Base-by-base conservation (phyloP, 202 grass and related monocot genomes). In the Zoysia matrella region DNA sequence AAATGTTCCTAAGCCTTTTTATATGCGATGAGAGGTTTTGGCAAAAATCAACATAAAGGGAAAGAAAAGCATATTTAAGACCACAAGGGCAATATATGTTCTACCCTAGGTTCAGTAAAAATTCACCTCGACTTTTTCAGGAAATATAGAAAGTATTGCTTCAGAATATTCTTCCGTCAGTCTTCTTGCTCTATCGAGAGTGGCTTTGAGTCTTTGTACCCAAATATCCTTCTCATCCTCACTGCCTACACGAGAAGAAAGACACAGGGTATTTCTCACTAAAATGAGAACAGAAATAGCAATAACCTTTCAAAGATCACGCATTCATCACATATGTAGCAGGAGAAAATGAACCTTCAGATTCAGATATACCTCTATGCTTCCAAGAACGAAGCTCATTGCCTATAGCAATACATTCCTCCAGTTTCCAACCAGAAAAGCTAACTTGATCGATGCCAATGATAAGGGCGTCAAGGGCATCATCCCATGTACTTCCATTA, bases 111-210 rank as follows among this genome's bases (percentile, higher is more conserved):
- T 65, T 50, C 60, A 30, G 13, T 50, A 67, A 41, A 65, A 55
- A 66, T 63, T 72, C 74, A 98, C 95, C 95, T 88, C 75, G 11
- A 98, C 95, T 88, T 88, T 95, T 58, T 91, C 86, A 75, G 95
- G 95, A 69, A 98, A 98, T 86, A 93, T 89, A 76, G 91, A 85
- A 78, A 98, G 90, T 79, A 98, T 86, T 72, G 82, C 86, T 78
- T 98, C 92, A 88, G 95, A 98, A 75, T 93, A 98, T 67, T 93
- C 95, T 91, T 95, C 92, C 2, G 92, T 98, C 73, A 98, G 85
- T 75, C 95, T 91, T 78, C 92, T 88, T 76, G 90, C 76, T 91
- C 95, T 94, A 72, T 98, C 95, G 82, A 98, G 79, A 69, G 95
- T 93, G 43, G 92, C 90, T 86, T 98, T 98, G 71, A 98, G 92